These are phyloP conservation scores for Kodamaea restingae DNA, from an alignment of 805 yeast species.

Conservation along the genomic window DNA sequence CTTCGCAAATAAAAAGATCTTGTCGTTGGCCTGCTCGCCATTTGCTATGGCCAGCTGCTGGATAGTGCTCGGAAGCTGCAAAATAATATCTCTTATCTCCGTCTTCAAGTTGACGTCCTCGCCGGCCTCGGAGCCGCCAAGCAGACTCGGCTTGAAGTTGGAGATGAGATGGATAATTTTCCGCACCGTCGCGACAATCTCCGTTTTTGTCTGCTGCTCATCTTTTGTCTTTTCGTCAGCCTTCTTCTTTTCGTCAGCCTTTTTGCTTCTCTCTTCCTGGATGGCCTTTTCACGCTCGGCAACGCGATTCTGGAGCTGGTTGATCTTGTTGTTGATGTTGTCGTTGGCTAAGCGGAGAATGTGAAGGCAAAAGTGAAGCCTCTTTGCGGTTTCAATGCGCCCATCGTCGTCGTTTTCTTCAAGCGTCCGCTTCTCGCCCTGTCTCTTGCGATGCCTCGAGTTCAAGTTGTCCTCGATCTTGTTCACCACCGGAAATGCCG, in stretches of 20 bases:
- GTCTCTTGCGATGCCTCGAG: slow-evolving; percentile 26
- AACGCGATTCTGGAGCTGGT: slow-evolving; percentile 51
- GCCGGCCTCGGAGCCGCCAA: slow-evolving; percentile 16
- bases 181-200: slow-evolving; percentile 82
- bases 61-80: slow-evolving; percentile 65
- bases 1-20: slow-evolving; percentile 75
- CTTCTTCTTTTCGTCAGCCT: slow-evolving; percentile 15
- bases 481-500: slow-evolving; percentile 51
- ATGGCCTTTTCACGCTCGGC: slow-evolving; percentile 40
- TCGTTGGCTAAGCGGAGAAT: slow-evolving; percentile 76
- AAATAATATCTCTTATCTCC: slow-evolving; percentile 72
- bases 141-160: slow-evolving; percentile 54
- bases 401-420: slow-evolving; percentile 20
- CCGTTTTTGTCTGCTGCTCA: slow-evolving; percentile 57
- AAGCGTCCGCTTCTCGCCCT: slow-evolving; percentile 10
- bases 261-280: slow-evolving; percentile 18
- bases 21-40: slow-evolving; percentile 44
- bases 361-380: slow-evolving; percentile 75
- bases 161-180: slow-evolving; percentile 84
- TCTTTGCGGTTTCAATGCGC: slow-evolving; percentile 66
- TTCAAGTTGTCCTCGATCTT: slow-evolving; percentile 45
- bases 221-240: too few relatives aligned
- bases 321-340: slow-evolving; percentile 65
- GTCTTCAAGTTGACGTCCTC: slow-evolving; percentile 42
- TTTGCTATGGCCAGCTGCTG: slow-evolving; percentile 45